Conservation (phyloP, 1,284 basidiomycete species). For the Ceratobasidium sp. region DNA sequence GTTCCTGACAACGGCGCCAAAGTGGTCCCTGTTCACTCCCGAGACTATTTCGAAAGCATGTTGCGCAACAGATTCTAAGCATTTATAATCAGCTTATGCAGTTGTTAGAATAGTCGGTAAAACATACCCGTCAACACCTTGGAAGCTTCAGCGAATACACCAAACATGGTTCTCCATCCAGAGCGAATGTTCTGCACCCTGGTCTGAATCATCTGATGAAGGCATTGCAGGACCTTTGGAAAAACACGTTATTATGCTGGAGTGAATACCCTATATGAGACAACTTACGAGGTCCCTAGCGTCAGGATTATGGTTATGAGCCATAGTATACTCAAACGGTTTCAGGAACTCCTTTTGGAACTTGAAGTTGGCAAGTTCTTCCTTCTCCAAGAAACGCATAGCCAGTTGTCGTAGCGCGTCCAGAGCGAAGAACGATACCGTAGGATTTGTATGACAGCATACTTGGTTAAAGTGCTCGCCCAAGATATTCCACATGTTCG, state of each 20-base stretch:
- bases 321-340: constrained; percentile 99
- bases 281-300: constrained; percentile 92
- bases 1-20: constrained; percentile 89
- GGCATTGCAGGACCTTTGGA: constrained; percentile 89
- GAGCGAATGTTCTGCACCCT: constrained; percentile 96
- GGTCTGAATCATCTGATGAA: constrained; percentile 99
- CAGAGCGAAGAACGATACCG: constrained; percentile 96
- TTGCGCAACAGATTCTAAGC: constrained; percentile 87
- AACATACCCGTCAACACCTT: constrained; percentile 87
- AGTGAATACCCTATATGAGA: constrained; percentile 17
- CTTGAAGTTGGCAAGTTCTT: constrained; percentile 97
- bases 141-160: constrained; percentile 96
- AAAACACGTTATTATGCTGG: constrained; percentile 31
- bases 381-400: constrained; percentile 99
- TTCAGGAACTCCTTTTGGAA: constrained; percentile 99
- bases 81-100: constrained; percentile 31
- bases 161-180: constrained; percentile 99
- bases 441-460: constrained; percentile 97
- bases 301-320: constrained; percentile 94
- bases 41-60: constrained; percentile 98
- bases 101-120: background rate
- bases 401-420: constrained; percentile 98
- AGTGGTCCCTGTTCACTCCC: constrained; percentile 91
- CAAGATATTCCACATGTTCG: constrained; percentile 96
- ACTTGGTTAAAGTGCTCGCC: constrained; percentile 99